phyloP scores from a whole-genome alignment of 2,329 filamentous ascomycete genomes.

The Dendryphion nanum region DNA sequence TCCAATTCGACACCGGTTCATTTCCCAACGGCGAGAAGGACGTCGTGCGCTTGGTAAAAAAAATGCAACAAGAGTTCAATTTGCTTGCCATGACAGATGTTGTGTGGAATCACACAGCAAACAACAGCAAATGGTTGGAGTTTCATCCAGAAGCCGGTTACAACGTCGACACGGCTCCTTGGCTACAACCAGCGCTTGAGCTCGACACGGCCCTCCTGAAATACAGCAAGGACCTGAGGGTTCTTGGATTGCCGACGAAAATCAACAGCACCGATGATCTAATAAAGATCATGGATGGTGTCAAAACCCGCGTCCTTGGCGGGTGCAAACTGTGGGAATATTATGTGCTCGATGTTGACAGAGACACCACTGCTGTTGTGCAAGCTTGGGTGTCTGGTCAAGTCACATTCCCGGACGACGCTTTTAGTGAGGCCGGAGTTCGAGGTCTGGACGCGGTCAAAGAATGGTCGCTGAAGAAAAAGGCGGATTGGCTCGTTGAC shows the following conservation, averaged over 20 bases:
- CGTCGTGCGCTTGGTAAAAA: constrained; percentile 71
- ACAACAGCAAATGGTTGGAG: constrained; percentile 92
- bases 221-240: constrained; percentile 61
- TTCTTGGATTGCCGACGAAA: constrained; percentile 72
- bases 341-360: constrained; percentile 79
- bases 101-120: constrained; percentile 95
- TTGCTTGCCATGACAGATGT: constrained; percentile 91
- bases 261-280: constrained; percentile 72
- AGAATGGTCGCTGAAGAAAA: constrained; percentile 56
- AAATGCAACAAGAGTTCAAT: constrained; percentile 80
- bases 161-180: constrained; percentile 85
- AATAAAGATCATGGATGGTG: constrained; percentile 74
- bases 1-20: constrained; percentile 75
- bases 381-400: constrained; percentile 68
- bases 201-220: constrained; percentile 73
- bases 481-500: constrained; percentile 64
- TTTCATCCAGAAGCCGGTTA: constrained; percentile 95
- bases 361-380: constrained; percentile 66
- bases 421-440: constrained; percentile 48
- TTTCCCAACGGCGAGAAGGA: constrained; percentile 87
- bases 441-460: constrained; percentile 55
- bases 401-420: constrained; percentile 54
- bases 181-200: constrained; percentile 65
- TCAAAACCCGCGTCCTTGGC: constrained; percentile 77
- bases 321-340: constrained; percentile 87